phyloP scores from a whole-genome alignment of 108 stramenopile genomes.

The Discostella stelligeroides region DNA sequence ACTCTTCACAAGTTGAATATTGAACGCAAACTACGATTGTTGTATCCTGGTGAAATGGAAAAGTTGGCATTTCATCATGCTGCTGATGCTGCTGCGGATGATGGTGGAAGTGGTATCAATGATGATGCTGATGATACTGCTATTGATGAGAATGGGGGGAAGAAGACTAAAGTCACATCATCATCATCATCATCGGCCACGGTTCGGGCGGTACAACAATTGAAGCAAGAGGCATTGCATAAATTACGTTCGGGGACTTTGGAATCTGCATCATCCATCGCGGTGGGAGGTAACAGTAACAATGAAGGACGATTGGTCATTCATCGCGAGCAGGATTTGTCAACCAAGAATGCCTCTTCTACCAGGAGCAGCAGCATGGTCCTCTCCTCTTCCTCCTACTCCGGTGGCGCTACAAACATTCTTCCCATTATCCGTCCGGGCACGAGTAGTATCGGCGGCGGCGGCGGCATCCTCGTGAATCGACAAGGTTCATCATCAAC shows the following conservation, averaged over 20 bases:
- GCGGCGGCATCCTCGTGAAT: background rate
- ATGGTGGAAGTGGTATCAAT: conserved; percentile 14
- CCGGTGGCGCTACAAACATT: too few species aligned
- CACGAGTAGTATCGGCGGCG: too few species aligned
- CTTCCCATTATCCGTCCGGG: too few species aligned
- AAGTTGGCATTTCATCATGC: conserved; percentile 26
- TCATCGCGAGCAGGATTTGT: conserved; percentile 47
- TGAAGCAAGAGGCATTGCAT: conserved; percentile 42
- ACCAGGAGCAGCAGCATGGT: too few species aligned
- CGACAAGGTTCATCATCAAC: conserved; percentile 8
- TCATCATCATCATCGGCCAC: conserved; percentile 22
- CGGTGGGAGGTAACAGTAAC: background rate
- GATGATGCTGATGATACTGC: background rate
- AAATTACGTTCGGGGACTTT: conserved; percentile 29
- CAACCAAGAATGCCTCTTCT: too few species aligned
- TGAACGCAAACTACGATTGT: conserved; percentile 27
- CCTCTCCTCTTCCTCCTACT: too few species aligned
- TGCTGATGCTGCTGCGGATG: background rate
- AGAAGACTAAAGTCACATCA: conserved; percentile 6
- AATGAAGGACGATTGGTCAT: conserved; percentile 42
- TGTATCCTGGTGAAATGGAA: conserved; percentile 52
- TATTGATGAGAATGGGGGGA: background rate
- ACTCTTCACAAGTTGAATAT: conserved; percentile 35
- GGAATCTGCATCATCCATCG: background rate
- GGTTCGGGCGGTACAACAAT: conserved; percentile 30